phyloP scores from a whole-genome alignment of 2,329 filamentous ascomycete genomes.

The Cladosporium sp. region DNA sequence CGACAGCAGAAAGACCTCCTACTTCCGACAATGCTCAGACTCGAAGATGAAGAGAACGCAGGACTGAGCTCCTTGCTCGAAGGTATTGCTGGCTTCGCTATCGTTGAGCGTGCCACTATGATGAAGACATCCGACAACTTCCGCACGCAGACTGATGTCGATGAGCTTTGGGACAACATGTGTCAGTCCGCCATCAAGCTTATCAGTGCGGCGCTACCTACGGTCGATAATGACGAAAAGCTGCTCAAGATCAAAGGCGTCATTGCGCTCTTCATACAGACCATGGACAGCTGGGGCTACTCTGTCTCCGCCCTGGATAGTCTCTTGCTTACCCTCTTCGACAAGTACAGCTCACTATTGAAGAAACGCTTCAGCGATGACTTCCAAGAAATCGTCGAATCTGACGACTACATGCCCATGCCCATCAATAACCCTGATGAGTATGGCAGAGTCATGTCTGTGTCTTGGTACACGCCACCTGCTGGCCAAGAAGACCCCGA shows the following conservation, averaged over 20 bases:
- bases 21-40: slow-evolving; percentile 68
- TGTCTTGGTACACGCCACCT: slow-evolving; percentile 84
- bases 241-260: slow-evolving; percentile 93
- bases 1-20: slow-evolving; percentile 88
- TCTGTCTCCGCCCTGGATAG: slow-evolving; percentile 75
- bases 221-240: slow-evolving; percentile 82
- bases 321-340: slow-evolving; percentile 83
- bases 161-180: slow-evolving; percentile 98
- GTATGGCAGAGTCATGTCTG: slow-evolving; percentile 91
- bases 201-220: slow-evolving; percentile 72
- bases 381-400: slow-evolving; percentile 86
- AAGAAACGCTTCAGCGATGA: slow-evolving; percentile 91
- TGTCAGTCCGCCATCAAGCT: slow-evolving; percentile 80
- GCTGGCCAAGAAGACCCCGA: slow-evolving; percentile 58
- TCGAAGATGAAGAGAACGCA: slow-evolving; percentile 77
- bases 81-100: slow-evolving; percentile 92
- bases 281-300: slow-evolving; percentile 96
- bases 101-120: slow-evolving; percentile 93
- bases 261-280: slow-evolving; percentile 91
- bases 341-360: slow-evolving; percentile 87
- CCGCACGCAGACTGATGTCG: slow-evolving; percentile 81
- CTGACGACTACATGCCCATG: slow-evolving; percentile 99
- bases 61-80: slow-evolving; percentile 88
- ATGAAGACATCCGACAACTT: slow-evolving; percentile 71
- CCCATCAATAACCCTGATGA: slow-evolving; percentile 85